Conservation (phyloP, 345 rosid species). For the Euphorbia lathyris region DNA sequence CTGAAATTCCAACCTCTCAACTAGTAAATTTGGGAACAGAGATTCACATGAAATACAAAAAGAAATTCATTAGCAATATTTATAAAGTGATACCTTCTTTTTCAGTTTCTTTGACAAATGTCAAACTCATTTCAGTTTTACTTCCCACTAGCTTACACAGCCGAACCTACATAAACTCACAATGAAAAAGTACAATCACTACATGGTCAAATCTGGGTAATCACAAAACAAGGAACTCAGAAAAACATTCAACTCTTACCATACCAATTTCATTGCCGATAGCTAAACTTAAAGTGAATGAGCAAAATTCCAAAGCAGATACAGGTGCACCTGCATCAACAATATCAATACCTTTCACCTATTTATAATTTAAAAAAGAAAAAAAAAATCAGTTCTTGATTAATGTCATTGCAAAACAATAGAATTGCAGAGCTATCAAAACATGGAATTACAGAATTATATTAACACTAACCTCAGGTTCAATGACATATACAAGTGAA, state of each 20-base stretch:
- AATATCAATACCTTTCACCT: constrained; percentile 19
- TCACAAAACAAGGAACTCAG: neutral
- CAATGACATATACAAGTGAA: constrained; percentile 21
- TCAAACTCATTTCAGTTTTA: constrained; percentile 44
- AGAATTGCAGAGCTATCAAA: constrained; percentile 7
- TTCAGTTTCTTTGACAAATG: constrained; percentile 52
- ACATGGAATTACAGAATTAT: constrained; percentile 19
- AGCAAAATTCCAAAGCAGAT: constrained; percentile 29
- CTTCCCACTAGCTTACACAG: constrained; percentile 49
- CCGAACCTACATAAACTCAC: constrained; percentile 49
- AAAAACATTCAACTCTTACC: constrained; percentile 33
- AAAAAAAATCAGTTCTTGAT: constrained; percentile 4
- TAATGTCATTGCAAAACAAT: constrained; percentile 10
- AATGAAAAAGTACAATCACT: constrained; percentile 25
- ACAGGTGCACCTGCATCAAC: constrained; percentile 16
- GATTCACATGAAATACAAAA: neutral
- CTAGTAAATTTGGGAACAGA: neutral
- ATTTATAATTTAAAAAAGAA: neutral
- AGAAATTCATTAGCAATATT: neutral
- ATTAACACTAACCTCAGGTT: constrained; percentile 24
- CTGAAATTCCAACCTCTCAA: neutral
- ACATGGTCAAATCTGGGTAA: constrained; percentile 8
- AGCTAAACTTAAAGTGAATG: constrained; percentile 20
- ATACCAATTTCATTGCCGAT: constrained; percentile 35
- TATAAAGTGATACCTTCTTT: constrained; percentile 49